phyloP scores from a whole-genome alignment of 208 protist species.

The Endotrypanum monterogeii region DNA sequence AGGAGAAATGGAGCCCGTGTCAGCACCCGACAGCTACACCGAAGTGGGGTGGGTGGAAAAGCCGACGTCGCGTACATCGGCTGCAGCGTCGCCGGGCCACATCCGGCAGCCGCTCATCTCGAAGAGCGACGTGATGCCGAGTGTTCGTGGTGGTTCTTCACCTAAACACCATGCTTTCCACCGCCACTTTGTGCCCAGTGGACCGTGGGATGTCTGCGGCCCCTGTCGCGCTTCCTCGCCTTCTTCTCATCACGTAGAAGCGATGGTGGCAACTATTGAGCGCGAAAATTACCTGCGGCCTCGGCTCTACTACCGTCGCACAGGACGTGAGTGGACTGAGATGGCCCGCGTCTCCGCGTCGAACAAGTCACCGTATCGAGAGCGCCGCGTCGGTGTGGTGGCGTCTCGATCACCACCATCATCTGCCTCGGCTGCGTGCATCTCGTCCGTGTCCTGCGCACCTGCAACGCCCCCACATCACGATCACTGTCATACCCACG shows the following conservation, averaged over 20 bases:
- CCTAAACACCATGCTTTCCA: slow-evolving; percentile 17
- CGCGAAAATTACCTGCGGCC: slow-evolving; percentile 74
- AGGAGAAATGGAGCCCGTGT: too few species aligned
- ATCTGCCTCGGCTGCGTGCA: neutral
- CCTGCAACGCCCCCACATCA: neutral
- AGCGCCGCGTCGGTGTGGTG: neutral
- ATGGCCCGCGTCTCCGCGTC: neutral
- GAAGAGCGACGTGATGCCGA: slow-evolving; percentile 18
- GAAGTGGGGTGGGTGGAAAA: neutral
- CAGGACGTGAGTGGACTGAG: slow-evolving; percentile 25
- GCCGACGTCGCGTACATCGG: neutral
- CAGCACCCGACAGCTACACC: neutral
- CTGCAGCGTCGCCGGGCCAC: neutral
- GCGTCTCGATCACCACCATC: neutral
- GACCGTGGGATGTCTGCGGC: slow-evolving; percentile 20
- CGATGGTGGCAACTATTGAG: slow-evolving; percentile 75
- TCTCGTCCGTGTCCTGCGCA: neutral
- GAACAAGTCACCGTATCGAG: neutral
- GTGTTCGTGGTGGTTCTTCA: slow-evolving; percentile 9
- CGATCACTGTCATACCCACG: neutral
- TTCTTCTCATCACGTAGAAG: slow-evolving; percentile 56
- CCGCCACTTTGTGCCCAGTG: slow-evolving; percentile 34
- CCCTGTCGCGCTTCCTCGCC: slow-evolving; percentile 24
- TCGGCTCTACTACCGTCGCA: slow-evolving; percentile 53
- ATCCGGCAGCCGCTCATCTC: slow-evolving; percentile 25